These are phyloP conservation scores for Hippophae tibetana DNA, from an alignment of 306 rosid genomes.

Conservation along the genomic window DNA sequence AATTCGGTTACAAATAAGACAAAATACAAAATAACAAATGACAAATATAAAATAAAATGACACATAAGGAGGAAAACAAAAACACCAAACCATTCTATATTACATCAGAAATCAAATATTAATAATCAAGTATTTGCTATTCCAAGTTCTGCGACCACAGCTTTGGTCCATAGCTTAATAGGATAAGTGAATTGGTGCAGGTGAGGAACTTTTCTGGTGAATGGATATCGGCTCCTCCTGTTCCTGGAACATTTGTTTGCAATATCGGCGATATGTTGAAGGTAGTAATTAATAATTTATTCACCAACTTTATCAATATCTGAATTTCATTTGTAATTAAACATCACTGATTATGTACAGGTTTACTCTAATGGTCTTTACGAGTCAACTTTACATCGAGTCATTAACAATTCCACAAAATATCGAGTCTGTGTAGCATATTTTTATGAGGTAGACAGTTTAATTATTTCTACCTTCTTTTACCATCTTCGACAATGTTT, in stretches of 20 bases:
- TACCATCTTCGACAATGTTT: not conserved
- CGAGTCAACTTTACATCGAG: slow-evolving; percentile 84
- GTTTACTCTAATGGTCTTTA: slow-evolving; percentile 84
- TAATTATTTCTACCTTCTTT: not conserved
- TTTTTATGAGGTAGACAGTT: slow-evolving; percentile 59
- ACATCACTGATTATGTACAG: slow-evolving; percentile 28
- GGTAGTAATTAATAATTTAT: slow-evolving; percentile 27
- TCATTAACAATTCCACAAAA: slow-evolving; percentile 51
- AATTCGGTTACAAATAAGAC: too few species aligned
- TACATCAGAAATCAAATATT: too few species aligned
- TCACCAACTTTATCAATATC: not conserved
- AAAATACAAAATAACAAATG: too few species aligned
- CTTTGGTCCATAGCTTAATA: slow-evolving; percentile 1
- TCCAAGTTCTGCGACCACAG: not conserved
- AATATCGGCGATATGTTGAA: slow-evolving; percentile 94
- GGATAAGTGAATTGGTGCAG: slow-evolving; percentile 27
- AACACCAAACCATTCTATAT: too few species aligned
- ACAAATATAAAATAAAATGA: too few species aligned
- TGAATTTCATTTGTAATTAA: not conserved
- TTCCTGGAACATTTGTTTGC: slow-evolving; percentile 77
- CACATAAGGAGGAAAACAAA: too few species aligned
- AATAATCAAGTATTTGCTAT: too few species aligned
- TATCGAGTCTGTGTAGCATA: slow-evolving; percentile 69
- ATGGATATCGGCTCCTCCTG: slow-evolving; percentile 90
- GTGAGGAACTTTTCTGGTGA: slow-evolving; percentile 76